phyloP scores from a whole-genome alignment of 768 basidiomycete species.

The Crassisporium funariophilum region DNA sequence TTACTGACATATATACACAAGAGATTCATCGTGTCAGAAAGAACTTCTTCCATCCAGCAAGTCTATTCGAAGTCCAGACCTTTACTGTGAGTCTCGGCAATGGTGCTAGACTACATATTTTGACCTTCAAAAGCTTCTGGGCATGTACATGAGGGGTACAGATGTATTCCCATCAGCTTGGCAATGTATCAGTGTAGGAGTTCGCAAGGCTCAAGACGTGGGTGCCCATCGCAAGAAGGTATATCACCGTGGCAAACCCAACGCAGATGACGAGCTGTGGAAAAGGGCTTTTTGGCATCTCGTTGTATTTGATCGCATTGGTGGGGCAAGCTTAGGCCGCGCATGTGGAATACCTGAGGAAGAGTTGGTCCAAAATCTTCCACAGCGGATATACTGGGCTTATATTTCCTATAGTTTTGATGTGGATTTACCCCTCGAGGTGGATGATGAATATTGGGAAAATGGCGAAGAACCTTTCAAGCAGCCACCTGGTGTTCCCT shows the following conservation, averaged over 20 bases:
- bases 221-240: slow-evolving; percentile 72
- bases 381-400: slow-evolving; percentile 1
- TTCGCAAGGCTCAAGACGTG: slow-evolving; percentile 71
- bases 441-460: slow-evolving; percentile 84
- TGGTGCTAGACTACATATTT: background rate
- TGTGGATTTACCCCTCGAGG: slow-evolving; percentile 76
- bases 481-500: slow-evolving; percentile 66
- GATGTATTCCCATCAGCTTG: slow-evolving; percentile 53
- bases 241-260: slow-evolving; percentile 48
- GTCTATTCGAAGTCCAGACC: slow-evolving; percentile 65
- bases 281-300: slow-evolving; percentile 81
- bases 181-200: slow-evolving; percentile 53
- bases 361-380: slow-evolving; percentile 48
- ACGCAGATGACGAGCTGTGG: slow-evolving; percentile 69
- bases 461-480: slow-evolving; percentile 52
- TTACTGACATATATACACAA: too few relatives aligned
- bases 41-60: slow-evolving; percentile 56
- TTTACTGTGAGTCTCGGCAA: slow-evolving; percentile 22
- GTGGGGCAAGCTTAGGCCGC: slow-evolving; percentile 55
- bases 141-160: slow-evolving; percentile 56
- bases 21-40: slow-evolving; percentile 53
- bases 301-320: slow-evolving; percentile 59
- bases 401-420: slow-evolving; percentile 62
- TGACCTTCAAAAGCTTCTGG: slow-evolving; percentile 42
- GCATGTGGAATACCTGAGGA: slow-evolving; percentile 61